Evolutionary conservation across 768 basidiomycete genomes (phyloP), one percentile per base, ranked within the genome.

Genomic region (Kwoniella mangroviensis): DNA sequence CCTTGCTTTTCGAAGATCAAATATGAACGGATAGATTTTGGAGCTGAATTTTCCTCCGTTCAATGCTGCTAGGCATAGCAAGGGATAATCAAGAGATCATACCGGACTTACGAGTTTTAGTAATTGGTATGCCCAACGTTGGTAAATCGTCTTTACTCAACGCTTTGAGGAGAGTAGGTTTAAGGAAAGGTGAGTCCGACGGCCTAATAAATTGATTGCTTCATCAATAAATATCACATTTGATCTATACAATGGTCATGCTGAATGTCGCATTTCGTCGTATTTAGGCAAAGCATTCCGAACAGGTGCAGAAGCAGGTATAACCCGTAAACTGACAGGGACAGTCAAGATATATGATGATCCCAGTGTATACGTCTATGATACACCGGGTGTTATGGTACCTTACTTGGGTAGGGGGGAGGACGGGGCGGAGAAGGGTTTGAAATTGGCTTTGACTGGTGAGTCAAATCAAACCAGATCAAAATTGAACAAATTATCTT

Each of bases 101-200:
- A 57, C 88, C 89, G 22, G 74, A 71, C 41, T 84, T 93, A 74
- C 94, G 94, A 76, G 90, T 98, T 7, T 87, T 98, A 2, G 92
- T 98, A 19, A 92, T 98, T 4, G 96, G 96, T 1, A 96, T 94
- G 83, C 96, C 96, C 63, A 98, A 99, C 83, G 96, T 98, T 75
- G 97, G 97, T 73, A 98, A 98, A 85, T 95, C 93, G 67, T 92
- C 90, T 77, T 80, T 98, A 68, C 94, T 99, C 82, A 98, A 98
- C 82, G 91, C 92, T 54, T 84, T 99, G 62, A 88, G 96, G 53
- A 90, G 88, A 77, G 90, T 89, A 79, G 96, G 96, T 12, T 92
- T 96, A 55, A 86, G 87, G 76, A 94, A 94, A 80, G 90, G 94
- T 95, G 82, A 81, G 90, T 54, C 6, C 19, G 12, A 26, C 40